Conservation (phyloP, 2,329 filamentous ascomycete species). For the Akanthomyces lecanii region DNA sequence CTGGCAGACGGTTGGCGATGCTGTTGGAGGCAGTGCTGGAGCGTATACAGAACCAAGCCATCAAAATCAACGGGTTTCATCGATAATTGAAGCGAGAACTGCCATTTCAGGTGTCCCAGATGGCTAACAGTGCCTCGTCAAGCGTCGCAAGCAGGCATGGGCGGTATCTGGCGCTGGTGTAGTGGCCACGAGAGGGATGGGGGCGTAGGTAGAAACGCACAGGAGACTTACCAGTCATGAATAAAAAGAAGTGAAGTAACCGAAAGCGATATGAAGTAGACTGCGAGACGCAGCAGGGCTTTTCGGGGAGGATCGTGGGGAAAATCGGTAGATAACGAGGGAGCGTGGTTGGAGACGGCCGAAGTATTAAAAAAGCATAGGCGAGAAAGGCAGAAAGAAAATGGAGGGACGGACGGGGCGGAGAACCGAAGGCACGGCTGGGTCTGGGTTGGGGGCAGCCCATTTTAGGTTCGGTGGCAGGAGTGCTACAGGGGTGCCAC, state of each 20-base stretch:
- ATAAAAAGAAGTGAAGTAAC: constrained; percentile 39
- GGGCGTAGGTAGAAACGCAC: constrained; percentile 23
- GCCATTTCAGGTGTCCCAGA: neutral
- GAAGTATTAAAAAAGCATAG: constrained; percentile 33
- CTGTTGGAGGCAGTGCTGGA: neutral
- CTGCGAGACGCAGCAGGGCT: neutral
- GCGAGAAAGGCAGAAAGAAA: constrained; percentile 34
- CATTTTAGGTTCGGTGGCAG: constrained; percentile 21
- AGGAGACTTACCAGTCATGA: constrained; percentile 49
- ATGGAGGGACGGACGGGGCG: constrained; percentile 26
- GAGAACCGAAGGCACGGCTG: constrained; percentile 27
- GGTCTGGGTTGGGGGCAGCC: constrained; percentile 23
- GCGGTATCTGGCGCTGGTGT: constrained; percentile 25
- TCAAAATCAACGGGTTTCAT: constrained; percentile 5
- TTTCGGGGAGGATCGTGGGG: constrained; percentile 6
- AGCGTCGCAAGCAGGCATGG: neutral
- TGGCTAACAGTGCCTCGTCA: neutral
- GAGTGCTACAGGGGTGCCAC: constrained; percentile 9
- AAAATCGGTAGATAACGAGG: constrained; percentile 24
- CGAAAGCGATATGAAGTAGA: constrained; percentile 25
- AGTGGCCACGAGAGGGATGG: constrained; percentile 22
- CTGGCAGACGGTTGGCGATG: neutral
- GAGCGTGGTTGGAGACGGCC: constrained; percentile 32
- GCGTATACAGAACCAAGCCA: neutral
- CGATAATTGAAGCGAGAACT: constrained; percentile 4